Evolutionary conservation across 768 basidiomycete species (phyloP).

Genomic region (Candolleomyces aberdarensis): DNA sequence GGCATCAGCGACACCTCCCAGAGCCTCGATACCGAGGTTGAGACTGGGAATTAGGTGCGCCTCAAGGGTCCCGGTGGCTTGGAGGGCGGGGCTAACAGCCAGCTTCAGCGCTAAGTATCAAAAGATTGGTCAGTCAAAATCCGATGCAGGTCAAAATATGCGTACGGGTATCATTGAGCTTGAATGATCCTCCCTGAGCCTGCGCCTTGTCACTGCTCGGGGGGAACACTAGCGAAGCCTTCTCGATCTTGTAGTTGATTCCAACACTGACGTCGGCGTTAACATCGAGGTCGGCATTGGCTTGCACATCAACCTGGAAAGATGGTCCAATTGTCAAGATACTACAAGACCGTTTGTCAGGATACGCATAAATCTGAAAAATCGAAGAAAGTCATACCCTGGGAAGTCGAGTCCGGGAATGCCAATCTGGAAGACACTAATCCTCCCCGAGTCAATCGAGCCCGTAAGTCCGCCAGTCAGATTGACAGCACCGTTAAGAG

Average conservation of each 20-base stretch:
- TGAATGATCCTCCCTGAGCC: conserved; percentile 23
- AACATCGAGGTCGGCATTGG: conserved; percentile 31
- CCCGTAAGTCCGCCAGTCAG: conserved; percentile 37
- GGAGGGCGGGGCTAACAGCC: conserved; percentile 36
- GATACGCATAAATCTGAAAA: background rate
- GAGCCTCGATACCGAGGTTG: conserved; percentile 41
- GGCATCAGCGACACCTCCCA: conserved; percentile 33
- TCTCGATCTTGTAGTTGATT: conserved; percentile 39
- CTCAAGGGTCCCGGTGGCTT: conserved; percentile 36
- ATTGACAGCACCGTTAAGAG: conserved; percentile 36
- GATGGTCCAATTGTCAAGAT: conserved; percentile 47
- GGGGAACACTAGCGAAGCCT: conserved; percentile 44
- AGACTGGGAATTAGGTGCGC: conserved; percentile 50
- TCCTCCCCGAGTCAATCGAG: conserved; percentile 38
- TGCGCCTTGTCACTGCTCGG: conserved; percentile 20
- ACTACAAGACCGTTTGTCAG: conserved; percentile 17
- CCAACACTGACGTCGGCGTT: conserved; percentile 39
- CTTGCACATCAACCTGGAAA: conserved; percentile 40
- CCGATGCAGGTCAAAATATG: background rate
- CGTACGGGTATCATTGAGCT: conserved; percentile 41
- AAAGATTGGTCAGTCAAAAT: too few species aligned
- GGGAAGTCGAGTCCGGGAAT: conserved; percentile 50
- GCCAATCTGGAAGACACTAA: conserved; percentile 37
- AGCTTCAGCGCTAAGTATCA: conserved; percentile 34
- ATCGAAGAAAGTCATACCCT: conserved; percentile 28